Conservation (phyloP, 2,329 filamentous ascomycete genomes). For the Pyrenophora teres region DNA sequence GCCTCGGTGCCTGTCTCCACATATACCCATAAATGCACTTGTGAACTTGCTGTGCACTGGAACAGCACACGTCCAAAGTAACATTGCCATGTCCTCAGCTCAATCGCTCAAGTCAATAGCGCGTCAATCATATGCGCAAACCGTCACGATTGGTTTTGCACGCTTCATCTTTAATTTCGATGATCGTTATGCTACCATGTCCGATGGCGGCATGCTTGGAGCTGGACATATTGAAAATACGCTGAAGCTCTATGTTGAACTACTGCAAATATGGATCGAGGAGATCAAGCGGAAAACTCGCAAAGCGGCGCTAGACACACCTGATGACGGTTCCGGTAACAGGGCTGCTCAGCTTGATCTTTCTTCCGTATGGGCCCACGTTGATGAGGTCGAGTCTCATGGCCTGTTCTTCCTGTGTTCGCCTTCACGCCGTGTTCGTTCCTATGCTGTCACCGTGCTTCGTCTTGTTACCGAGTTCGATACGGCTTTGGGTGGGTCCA, state of each 20-base stretch:
- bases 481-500: conserved; percentile 78
- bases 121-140: conserved; percentile 87
- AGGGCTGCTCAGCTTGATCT: conserved; percentile 80
- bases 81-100: conserved; percentile 89
- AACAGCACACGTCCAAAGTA: conserved; percentile 90
- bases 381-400: conserved; percentile 96
- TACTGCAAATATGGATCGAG: conserved; percentile 96
- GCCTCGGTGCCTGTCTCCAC: conserved; percentile 87
- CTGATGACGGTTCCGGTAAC: conserved; percentile 69
- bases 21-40: conserved; percentile 89
- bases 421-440: conserved; percentile 84
- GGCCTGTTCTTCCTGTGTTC: conserved; percentile 97
- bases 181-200: conserved; percentile 95
- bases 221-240: conserved; percentile 95
- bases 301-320: conserved; percentile 67
- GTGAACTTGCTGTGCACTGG: conserved; percentile 96
- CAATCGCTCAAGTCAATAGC: conserved; percentile 95
- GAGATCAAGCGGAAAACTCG: conserved; percentile 87
- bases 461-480: conserved; percentile 94
- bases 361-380: conserved; percentile 86
- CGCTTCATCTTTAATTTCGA: conserved; percentile 99
- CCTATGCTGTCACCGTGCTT: conserved; percentile 90
- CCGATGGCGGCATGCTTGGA: conserved; percentile 94
- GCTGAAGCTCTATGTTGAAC: conserved; percentile 86
- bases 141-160: conserved; percentile 95